These are phyloP conservation scores for Rhodotorula sp. DNA, from an alignment of 1,284 basidiomycete species.

Conservation along the genomic window DNA sequence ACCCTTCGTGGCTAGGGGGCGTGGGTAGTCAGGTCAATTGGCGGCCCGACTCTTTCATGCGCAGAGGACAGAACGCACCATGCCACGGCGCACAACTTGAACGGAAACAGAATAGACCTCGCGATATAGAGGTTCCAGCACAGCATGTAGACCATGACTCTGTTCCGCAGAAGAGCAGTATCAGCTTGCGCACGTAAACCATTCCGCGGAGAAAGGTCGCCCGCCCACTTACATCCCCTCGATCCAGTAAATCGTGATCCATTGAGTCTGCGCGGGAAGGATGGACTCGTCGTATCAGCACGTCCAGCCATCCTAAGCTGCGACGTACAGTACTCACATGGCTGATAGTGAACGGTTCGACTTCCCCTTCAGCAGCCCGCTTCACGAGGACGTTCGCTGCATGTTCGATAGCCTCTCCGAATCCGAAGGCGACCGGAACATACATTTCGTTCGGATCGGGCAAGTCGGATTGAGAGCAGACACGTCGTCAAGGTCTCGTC, in stretches of 20 bases:
- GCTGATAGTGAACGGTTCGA: slow-evolving; percentile 6
- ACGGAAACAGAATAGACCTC: slow-evolving; percentile 21
- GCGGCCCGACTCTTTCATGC: rapidly evolving
- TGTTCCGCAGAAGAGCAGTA: not conserved
- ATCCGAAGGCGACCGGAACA: slow-evolving; percentile 5
- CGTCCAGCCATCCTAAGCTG: too few species aligned
- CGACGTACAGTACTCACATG: slow-evolving; percentile 6
- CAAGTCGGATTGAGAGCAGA: too few species aligned
- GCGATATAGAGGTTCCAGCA: slow-evolving; percentile 32
- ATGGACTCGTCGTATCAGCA: too few species aligned
- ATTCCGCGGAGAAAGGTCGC: too few species aligned
- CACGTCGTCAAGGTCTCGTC: too few species aligned
- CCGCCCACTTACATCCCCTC: not conserved
- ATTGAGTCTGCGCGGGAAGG: slow-evolving; percentile 13
- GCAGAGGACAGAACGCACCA: not conserved
- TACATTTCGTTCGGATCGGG: too few species aligned
- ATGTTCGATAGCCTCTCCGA: slow-evolving; percentile 5
- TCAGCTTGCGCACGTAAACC: too few species aligned
- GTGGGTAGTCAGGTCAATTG: too few species aligned
- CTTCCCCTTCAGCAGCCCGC: not conserved
- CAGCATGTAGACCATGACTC: slow-evolving; percentile 17
- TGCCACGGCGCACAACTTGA: slow-evolving; percentile 23
- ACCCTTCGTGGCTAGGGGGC: slow-evolving; percentile 7
- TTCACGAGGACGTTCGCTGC: slow-evolving; percentile 4
- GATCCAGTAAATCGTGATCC: slow-evolving; percentile 33